Conservation (phyloP, 345 rosid species). For the Acer yangbiense region DNA sequence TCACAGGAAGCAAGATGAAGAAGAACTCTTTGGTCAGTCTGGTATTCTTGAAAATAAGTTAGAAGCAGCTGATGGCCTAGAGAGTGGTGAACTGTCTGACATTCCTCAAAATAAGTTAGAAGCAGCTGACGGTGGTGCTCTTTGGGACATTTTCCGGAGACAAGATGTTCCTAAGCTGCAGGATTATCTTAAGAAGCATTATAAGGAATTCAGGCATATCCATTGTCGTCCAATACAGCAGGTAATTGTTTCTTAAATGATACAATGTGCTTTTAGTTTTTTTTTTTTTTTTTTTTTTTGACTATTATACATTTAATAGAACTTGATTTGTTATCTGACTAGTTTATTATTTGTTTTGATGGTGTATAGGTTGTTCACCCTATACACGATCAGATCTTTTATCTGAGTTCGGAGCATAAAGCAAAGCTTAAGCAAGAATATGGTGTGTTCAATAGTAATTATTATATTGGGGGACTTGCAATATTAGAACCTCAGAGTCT, state of each 20-base stretch:
- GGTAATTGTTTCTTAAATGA: constrained; percentile 34
- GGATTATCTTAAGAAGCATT: constrained; percentile 61
- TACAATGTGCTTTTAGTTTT: background rate
- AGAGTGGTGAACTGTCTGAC: constrained; percentile 13
- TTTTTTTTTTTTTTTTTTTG: background rate
- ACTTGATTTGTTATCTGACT: background rate
- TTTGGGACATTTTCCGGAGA: constrained; percentile 81
- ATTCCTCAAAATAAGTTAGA: constrained; percentile 17
- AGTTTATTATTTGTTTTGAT: constrained; percentile 7
- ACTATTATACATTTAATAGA: background rate
- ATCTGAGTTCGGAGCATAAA: constrained; percentile 57
- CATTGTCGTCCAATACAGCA: constrained; percentile 51
- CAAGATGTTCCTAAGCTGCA: constrained; percentile 69
- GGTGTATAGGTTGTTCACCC: constrained; percentile 62
- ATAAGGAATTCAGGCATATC: constrained; percentile 72
- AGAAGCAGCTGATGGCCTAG: constrained; percentile 2
- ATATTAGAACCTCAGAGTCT: background rate
- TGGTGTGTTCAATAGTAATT: background rate
- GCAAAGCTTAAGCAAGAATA: constrained; percentile 55
- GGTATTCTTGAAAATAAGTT: background rate
- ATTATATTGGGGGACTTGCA: background rate
- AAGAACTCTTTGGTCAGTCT: constrained; percentile 42
- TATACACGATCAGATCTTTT: constrained; percentile 73
- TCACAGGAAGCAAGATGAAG: constrained; percentile 55
- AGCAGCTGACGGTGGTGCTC: constrained; percentile 56